These are phyloP conservation scores for Chenopodium berlandieri DNA, from an alignment of 148 eudicot genomes.

Conservation along the genomic window DNA sequence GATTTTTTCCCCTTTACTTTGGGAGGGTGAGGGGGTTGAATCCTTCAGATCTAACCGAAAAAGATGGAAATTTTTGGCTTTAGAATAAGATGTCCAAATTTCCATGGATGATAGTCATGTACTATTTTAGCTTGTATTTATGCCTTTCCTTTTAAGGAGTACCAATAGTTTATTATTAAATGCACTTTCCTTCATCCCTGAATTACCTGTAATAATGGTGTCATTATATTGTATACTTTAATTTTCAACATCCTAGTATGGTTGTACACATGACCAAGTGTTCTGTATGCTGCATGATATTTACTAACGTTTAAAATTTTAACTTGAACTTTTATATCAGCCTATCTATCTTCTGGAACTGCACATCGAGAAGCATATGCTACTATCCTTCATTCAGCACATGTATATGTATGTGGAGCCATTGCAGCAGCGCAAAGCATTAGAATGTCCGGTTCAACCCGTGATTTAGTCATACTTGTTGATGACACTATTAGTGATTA, in stretches of 20 bases:
- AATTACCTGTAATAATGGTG: neutral
- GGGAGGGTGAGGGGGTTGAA: neutral
- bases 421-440: constrained; percentile 94
- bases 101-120: neutral
- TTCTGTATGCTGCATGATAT: neutral
- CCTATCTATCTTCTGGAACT: constrained; percentile 51
- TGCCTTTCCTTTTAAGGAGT: neutral
- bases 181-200: neutral
- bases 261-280: neutral
- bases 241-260: too few relatives aligned
- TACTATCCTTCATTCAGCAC: constrained; percentile 89
- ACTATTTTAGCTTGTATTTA: neutral
- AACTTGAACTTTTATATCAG: constrained; percentile 36
- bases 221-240: neutral
- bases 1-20: neutral
- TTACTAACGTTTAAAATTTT: constrained; percentile 1
- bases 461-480: constrained; percentile 88
- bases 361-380: constrained; percentile 87
- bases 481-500: constrained; percentile 71
- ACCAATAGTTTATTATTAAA: neutral
- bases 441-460: constrained; percentile 83
- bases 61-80: too few relatives aligned
- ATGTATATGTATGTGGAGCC: constrained; percentile 91
- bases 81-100: neutral
- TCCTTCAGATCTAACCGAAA: too few relatives aligned